Percentiles rank a stretch among this genome's conserved stretches.
Evolutionary conservation across 306 rosid genomes (phyloP).

Genomic region (Adenanthera pavonina): DNA sequence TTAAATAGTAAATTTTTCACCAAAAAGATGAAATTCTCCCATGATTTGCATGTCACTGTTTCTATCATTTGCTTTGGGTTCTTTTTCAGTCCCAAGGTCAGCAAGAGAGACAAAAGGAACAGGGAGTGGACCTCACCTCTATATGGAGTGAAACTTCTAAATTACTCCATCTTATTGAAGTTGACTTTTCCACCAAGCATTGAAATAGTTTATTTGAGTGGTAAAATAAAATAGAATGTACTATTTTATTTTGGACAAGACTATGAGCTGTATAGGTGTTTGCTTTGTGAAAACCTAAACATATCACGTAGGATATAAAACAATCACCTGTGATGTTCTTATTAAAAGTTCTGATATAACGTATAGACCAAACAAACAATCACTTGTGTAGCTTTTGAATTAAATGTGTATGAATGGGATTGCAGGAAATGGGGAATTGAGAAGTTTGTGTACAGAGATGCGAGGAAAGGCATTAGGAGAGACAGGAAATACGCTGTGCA

Average conservation of each 20-base stretch:
- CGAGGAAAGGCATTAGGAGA: conserved; percentile 59
- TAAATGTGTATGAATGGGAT: background rate
- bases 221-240: background rate
- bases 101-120: background rate
- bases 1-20: too few relatives aligned
- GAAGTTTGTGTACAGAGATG: conserved; percentile 66
- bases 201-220: background rate
- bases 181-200: background rate
- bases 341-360: background rate
- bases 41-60: background rate
- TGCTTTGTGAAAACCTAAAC: background rate
- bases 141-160: background rate
- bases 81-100: conserved; percentile 3
- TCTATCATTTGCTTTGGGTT: background rate
- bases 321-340: background rate
- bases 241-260: background rate
- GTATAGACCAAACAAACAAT: background rate
- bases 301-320: background rate
- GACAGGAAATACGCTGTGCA: conserved; percentile 67
- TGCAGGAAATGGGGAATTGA: conserved; percentile 81
- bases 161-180: background rate
- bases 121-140: background rate
- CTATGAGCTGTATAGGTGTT: background rate
- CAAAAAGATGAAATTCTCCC: background rate
- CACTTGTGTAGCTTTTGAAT: background rate